phyloP scores from a whole-genome alignment of 2,329 filamentous ascomycete species.

The Nothophoma quercina region DNA sequence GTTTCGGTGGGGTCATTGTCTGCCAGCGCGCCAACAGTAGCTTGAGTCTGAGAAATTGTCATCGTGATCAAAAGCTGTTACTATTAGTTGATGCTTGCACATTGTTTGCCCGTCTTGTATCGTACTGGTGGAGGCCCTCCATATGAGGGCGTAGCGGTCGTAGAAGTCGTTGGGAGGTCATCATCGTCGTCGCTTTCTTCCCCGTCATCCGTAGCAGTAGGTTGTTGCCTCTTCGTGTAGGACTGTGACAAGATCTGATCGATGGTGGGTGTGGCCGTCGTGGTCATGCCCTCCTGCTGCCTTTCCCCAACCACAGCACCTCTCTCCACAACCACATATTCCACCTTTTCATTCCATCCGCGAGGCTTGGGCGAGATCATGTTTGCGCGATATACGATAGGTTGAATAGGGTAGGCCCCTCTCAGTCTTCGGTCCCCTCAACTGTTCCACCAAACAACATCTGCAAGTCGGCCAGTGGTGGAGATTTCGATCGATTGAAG shows the following conservation, averaged over 20 bases:
- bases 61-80: conserved; percentile 35
- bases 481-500: conserved; percentile 4
- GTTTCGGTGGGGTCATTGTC: conserved; percentile 37
- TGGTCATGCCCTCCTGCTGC: conserved; percentile 15
- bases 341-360: conserved; percentile 29
- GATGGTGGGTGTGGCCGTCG: conserved; percentile 31
- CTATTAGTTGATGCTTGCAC: conserved; percentile 22
- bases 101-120: neutral
- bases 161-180: conserved; percentile 21
- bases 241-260: conserved; percentile 23
- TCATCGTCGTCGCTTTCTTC: conserved; percentile 18
- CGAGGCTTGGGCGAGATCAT: conserved; percentile 41
- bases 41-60: conserved; percentile 23
- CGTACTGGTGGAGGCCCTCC: conserved; percentile 33
- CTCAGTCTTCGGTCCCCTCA: conserved; percentile 47
- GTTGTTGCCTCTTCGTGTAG: conserved; percentile 23
- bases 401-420: conserved; percentile 35
- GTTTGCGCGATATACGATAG: conserved; percentile 29
- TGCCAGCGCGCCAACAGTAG: conserved; percentile 29
- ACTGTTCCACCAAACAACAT: conserved; percentile 44
- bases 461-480: conserved; percentile 39
- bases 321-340: conserved; percentile 42
- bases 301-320: conserved; percentile 24
- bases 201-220: conserved; percentile 9
- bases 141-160: conserved; percentile 18